Base-by-base conservation (phyloP, 208 protist genomes). In the Leishmania tropica region DNA sequence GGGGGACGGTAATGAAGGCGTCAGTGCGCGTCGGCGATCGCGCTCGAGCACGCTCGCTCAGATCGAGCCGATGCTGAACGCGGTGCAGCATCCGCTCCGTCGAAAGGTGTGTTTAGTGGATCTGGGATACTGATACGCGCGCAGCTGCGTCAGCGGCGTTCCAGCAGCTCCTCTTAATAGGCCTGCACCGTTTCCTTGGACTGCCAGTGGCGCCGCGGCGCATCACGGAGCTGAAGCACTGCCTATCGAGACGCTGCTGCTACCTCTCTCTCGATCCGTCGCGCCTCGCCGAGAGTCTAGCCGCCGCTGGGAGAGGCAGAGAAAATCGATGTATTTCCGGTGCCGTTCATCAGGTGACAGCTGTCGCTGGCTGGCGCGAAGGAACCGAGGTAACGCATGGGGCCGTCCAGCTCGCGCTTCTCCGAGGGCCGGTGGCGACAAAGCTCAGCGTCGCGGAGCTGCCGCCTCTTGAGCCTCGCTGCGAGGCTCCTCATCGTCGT, bases 81-180 rank as follows among this genome's bases (percentile, higher is more conserved):
- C 75, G 79, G 35, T 8, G 53, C 80, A 76, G 56, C 75, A 76
- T 56, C 4, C 68, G 37, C 24, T 62, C 40, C 21, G 64, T 58
- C 6, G 53, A 31, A 28, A 76, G 53, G 17, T n/a, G 2, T 17
- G 53, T 6, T 40, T 56, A 35, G 54, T 56, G 6, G 42, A n/a
- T 42, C 17, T 17, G 40, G 64, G 13, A 24, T 2, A 37, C 35
- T 31, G 47, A 56, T 67, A 81, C 1, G 42, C 45, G n/a, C 45
- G 1, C 62, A 79, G 62, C 58, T 84, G 47, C 24, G 56, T 47
- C 64, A 73, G 76, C 53, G 80, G 74, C 51, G 67, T 70, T 68
- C 45, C 28, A 76, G 85, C 24, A 78, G 70, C 4, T 67, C 76
- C 21, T 83, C 82, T 75, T 81, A 85, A 76, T 85, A 85, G 2